Percentiles rank a stretch among this genome's conserved stretches.
Evolutionary conservation across 352 stramenopile genomes (phyloP).

Genomic region (Globisporangium rhizosaccharum): DNA sequence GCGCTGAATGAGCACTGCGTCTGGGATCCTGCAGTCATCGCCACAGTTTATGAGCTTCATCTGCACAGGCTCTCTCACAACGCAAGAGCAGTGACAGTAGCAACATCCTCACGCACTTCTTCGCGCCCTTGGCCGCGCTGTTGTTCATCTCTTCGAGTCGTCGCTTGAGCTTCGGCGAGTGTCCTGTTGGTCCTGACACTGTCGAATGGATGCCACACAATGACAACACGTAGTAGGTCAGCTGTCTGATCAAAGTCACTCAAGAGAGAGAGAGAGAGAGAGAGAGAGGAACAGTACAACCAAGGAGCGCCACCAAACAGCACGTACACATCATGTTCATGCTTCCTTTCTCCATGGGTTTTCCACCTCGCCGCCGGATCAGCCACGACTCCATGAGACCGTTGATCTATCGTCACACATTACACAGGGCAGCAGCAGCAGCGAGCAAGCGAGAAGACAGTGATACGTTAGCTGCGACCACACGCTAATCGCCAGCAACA

Average conservation of each 20-base stretch:
- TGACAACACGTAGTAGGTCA: too few relatives aligned
- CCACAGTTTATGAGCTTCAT: neutral
- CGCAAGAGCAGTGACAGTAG: neutral
- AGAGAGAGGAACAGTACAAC: neutral
- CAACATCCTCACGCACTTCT: conserved; percentile 21
- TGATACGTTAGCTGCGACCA: neutral
- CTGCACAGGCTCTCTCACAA: neutral
- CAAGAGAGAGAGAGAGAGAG: neutral
- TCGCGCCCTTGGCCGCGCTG: conserved; percentile 25
- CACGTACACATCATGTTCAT: conserved; percentile 32
- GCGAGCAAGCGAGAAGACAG: neutral
- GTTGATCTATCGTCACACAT: conserved; percentile 46
- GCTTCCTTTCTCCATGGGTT: conserved; percentile 72
- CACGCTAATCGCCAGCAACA: neutral
- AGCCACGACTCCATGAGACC: conserved; percentile 83
- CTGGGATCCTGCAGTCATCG: conserved; percentile 7
- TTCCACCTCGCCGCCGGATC: conserved; percentile 71
- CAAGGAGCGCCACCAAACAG: neutral
- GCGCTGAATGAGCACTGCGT: conserved; percentile 38
- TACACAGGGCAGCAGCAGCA: neutral
- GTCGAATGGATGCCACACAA: neutral
- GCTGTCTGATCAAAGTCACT: too few relatives aligned
- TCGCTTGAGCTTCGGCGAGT: conserved; percentile 67
- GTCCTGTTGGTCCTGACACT: conserved; percentile 50
- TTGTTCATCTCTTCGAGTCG: conserved; percentile 54